A percentile compares a stretch with the other conserved stretches of the same genome.
Conservation (phyloP, 306 rosid species). For the Urtica urens region DNA sequence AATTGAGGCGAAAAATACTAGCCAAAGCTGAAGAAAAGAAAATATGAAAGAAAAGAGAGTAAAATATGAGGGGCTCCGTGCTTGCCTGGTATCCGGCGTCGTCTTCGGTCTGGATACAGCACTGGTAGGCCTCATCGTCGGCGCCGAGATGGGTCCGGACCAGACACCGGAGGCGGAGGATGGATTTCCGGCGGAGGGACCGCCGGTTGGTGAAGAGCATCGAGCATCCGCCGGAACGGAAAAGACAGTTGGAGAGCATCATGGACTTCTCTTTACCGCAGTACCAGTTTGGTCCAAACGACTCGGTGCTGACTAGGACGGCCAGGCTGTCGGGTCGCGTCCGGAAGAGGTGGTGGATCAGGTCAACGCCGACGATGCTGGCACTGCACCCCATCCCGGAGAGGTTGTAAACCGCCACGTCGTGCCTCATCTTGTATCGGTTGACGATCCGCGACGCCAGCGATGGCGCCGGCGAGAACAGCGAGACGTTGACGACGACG, state of each 20-base stretch:
- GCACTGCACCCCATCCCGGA: slow-evolving; percentile 93
- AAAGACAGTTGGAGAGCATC: slow-evolving; percentile 78
- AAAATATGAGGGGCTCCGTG: no score
- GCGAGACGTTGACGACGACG: slow-evolving; percentile 68
- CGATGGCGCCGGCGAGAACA: slow-evolving; percentile 68
- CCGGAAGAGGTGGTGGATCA: slow-evolving; percentile 59
- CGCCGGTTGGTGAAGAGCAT: slow-evolving; percentile 63
- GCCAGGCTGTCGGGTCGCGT: slow-evolving; percentile 30
- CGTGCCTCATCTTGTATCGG: slow-evolving; percentile 70
- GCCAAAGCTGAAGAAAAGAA: no score
- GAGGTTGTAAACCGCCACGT: slow-evolving; percentile 50
- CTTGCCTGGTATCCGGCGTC: slow-evolving; percentile 39
- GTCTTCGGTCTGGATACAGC: slow-evolving; percentile 71
- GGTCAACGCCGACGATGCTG: slow-evolving; percentile 55
- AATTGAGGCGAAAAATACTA: no score
- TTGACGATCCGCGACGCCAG: slow-evolving; percentile 54
- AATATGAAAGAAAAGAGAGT: no score
- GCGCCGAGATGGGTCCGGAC: slow-evolving; percentile 61
- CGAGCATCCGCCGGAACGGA: slow-evolving; percentile 65
- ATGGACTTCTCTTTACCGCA: slow-evolving; percentile 51
- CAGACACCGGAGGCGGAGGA: slow-evolving; percentile 48
- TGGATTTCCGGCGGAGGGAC: slow-evolving; percentile 27
- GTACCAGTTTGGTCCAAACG: slow-evolving; percentile 71
- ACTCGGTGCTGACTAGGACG: slow-evolving; percentile 72
- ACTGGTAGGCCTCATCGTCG: slow-evolving; percentile 58